Evolutionary conservation across 2,329 filamentous ascomycete species (phyloP), one percentile per base, ranked within the genome.

Genomic region (Exophiala alcalophila): DNA sequence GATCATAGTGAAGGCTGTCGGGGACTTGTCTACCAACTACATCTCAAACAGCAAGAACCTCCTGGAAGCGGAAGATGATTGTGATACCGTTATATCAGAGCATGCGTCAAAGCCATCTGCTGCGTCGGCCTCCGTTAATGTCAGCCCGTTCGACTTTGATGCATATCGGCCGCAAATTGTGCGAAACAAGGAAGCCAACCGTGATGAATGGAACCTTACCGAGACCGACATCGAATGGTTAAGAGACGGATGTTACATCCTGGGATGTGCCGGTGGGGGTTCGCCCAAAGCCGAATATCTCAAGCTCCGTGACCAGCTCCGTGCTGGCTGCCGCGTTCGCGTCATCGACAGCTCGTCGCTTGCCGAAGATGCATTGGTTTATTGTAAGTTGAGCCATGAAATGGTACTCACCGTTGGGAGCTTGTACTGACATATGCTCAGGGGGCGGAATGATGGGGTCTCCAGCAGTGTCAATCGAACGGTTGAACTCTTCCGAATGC

Each of bases 391-490:
- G 19, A 9, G n/a, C n/a, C n/a, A n/a, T n/a, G n/a, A n/a, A n/a
- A 11, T 6, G 18, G 9, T 5, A 26, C 50, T 6, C 55, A 53
- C 16, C 54, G 46, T 23, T 53, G 16, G 6, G 56, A n/a, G n/a
- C n/a, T n/a, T n/a, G n/a, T 10, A 38, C 53, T 23, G 50, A 53
- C 18, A 55, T 57, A 26, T 25, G 52, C 23, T 29, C 49, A 19
- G 53, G 57, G 18, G 49, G 50, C 11, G 59, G 59, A 74, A 72
- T 73, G 46, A 74, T 73, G 53, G 78, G 79, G 24, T 78, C 74
- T 11, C 80, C 79, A 1, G 76, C 76, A 1, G 78, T 81, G 0
- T 69, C 69, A 1, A 76, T 80, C 42, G 78, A 83, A 61, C 78
- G 79, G 54, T 68, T 80, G 0, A 67, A 70, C 1, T 76, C 74